These are phyloP conservation scores for Aspergillus diversus DNA, from an alignment of 495 filamentous ascomycete species.

Conservation along the genomic window DNA sequence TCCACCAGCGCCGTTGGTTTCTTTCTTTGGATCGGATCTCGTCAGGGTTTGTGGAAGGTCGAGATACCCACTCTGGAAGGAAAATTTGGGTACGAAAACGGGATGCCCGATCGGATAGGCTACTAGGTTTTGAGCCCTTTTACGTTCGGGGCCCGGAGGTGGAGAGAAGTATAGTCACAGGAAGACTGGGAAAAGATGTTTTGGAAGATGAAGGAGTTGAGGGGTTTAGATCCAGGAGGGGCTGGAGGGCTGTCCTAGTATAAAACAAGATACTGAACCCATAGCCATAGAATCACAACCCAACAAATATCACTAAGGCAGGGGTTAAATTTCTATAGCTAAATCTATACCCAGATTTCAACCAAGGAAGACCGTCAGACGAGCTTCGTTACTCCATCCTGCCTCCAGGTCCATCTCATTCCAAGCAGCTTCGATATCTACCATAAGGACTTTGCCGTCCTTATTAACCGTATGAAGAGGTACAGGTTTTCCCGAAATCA, in stretches of 20 bases:
- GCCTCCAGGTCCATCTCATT: slow-evolving; percentile 67
- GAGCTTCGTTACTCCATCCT: slow-evolving; percentile 85
- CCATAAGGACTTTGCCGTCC: slow-evolving; percentile 64
- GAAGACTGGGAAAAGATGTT: slow-evolving; percentile 57
- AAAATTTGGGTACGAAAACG: slow-evolving; percentile 31
- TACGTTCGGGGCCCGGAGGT: slow-evolving; percentile 58
- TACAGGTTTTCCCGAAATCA: slow-evolving; percentile 70
- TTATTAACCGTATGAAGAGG: slow-evolving; percentile 70
- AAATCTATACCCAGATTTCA: slow-evolving; percentile 8
- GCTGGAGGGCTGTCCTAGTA: slow-evolving; percentile 59
- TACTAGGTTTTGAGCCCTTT: slow-evolving; percentile 56
- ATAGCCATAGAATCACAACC: too few species aligned
- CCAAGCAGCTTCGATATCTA: slow-evolving; percentile 83
- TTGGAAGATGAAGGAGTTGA: slow-evolving; percentile 60
- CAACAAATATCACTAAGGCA: too few species aligned
- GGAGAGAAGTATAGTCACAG: slow-evolving; percentile 67
- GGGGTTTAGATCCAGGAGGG: slow-evolving; percentile 55
- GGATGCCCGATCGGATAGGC: slow-evolving; percentile 17
- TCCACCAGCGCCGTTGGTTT: slow-evolving; percentile 68
- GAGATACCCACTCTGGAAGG: slow-evolving; percentile 23
- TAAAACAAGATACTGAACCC: background rate
- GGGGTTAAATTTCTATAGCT: too few species aligned
- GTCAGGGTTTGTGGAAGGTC: slow-evolving; percentile 54
- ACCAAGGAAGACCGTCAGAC: slow-evolving; percentile 64
- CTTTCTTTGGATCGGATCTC: slow-evolving; percentile 57